phyloP scores from a whole-genome alignment of 768 basidiomycete genomes.

The Trametes cinnabarina region DNA sequence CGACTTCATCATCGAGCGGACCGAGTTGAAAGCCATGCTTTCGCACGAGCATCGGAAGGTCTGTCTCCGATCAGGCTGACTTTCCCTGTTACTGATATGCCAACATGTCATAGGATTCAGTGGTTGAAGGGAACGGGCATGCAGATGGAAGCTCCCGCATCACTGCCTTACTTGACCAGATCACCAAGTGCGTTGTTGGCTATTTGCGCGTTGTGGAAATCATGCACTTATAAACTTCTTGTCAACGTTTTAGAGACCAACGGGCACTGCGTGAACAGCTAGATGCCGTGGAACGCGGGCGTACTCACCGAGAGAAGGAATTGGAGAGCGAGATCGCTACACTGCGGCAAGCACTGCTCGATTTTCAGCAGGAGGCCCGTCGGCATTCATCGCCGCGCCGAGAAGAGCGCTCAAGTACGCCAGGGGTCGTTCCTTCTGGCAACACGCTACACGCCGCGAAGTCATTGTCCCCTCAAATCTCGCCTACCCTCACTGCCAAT shows the following conservation, averaged over 20 bases:
- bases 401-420: no score
- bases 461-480: slow-evolving; percentile 4
- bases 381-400: no score
- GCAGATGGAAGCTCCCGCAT: neutral
- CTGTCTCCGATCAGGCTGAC: neutral
- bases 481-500: neutral
- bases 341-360: neutral
- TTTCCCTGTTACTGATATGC: neutral
- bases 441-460: no score
- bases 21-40: slow-evolving; percentile 2
- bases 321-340: slow-evolving; percentile 11
- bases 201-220: neutral
- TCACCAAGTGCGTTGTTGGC: neutral
- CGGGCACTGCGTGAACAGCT: slow-evolving; percentile 6
- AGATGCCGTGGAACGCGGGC: neutral
- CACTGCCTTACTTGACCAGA: neutral
- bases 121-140: neutral
- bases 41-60: neutral
- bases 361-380: neutral
- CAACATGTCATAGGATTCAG: neutral
- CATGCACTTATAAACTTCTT: neutral
- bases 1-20: slow-evolving; percentile 3
- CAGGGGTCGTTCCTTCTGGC: no score
- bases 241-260: slow-evolving; percentile 2
- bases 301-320: slow-evolving; percentile 1